Conservation (phyloP, 768 basidiomycete species). For the Termitomyces sp. region DNA sequence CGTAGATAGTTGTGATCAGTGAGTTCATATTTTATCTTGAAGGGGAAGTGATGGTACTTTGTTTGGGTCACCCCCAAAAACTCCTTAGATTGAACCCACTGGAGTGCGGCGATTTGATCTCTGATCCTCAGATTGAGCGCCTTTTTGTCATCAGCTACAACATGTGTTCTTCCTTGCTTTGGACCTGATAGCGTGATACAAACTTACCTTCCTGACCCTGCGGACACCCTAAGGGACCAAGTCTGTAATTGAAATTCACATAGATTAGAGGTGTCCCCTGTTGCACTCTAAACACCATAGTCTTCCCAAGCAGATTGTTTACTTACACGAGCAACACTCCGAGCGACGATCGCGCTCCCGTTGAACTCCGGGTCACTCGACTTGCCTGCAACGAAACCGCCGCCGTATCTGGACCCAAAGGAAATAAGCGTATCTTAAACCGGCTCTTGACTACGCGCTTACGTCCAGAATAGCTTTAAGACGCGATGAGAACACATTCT, state of each 20-base stretch:
- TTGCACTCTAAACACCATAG: too few relatives aligned
- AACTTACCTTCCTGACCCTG: too few relatives aligned
- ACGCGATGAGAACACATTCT: background rate
- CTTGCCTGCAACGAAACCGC: constrained; percentile 22
- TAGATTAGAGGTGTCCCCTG: too few relatives aligned
- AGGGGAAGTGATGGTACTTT: constrained; percentile 28
- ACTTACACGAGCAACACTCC: background rate
- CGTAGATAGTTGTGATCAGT: background rate
- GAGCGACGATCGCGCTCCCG: constrained; percentile 17
- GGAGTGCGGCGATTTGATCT: constrained; percentile 39
- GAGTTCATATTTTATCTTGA: background rate
- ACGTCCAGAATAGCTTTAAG: constrained; percentile 40
- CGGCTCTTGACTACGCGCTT: constrained; percentile 5
- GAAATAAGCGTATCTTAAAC: background rate
- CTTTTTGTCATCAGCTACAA: too few relatives aligned
- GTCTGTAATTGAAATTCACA: too few relatives aligned
- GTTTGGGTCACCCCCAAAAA: constrained; percentile 54
- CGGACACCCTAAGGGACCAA: too few relatives aligned
- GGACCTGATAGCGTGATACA: too few relatives aligned
- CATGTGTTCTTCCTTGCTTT: too few relatives aligned
- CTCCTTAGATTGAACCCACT: constrained; percentile 52
- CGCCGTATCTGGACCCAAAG: constrained; percentile 21
- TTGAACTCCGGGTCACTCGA: constrained; percentile 19
- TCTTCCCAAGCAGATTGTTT: too few relatives aligned
- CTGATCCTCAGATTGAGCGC: too few relatives aligned